A percentile compares a stretch with the other conserved stretches of the same genome.
These are phyloP conservation scores for Arxiozyma heterogenica DNA, from an alignment of 1,139 yeast genomes.

Conservation along the genomic window DNA sequence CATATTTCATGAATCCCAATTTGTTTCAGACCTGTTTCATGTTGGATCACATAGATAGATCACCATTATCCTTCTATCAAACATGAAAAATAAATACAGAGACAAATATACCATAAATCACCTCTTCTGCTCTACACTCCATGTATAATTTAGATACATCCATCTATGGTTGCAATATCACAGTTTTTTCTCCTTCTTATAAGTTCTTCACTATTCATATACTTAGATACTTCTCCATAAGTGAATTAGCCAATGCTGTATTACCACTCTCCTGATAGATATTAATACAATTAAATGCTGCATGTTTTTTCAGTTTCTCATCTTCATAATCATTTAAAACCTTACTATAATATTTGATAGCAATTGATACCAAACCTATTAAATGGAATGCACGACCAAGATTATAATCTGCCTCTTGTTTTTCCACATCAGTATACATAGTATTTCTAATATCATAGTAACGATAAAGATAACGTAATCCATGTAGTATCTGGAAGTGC, in stretches of 20 bases:
- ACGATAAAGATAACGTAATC: constrained; percentile 66
- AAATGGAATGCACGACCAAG: constrained; percentile 79
- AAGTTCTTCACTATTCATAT: constrained; percentile 9
- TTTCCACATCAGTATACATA: constrained; percentile 37
- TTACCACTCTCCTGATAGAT: constrained; percentile 76
- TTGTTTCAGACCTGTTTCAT: neutral
- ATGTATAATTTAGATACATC: neutral
- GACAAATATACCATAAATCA: neutral
- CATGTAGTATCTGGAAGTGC: constrained; percentile 81
- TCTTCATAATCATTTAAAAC: constrained; percentile 42
- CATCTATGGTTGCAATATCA: neutral
- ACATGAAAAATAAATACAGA: neutral
- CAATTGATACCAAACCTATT: constrained; percentile 65
- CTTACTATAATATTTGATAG: constrained; percentile 59
- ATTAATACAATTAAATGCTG: constrained; percentile 75
- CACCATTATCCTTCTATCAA: neutral
- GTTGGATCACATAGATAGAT: neutral
- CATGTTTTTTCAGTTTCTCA: constrained; percentile 59
- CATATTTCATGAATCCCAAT: neutral
- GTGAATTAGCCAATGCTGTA: constrained; percentile 46
- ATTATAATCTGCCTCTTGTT: constrained; percentile 76
- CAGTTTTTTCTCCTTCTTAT: neutral
- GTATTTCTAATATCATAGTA: constrained; percentile 44
- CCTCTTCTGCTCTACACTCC: neutral
- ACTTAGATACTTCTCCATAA: constrained; percentile 54